Evolutionary conservation across 108 stramenopile species (phyloP), one percentile per base, ranked within the genome.

Genomic region (Licmophora abbreviata): DNA sequence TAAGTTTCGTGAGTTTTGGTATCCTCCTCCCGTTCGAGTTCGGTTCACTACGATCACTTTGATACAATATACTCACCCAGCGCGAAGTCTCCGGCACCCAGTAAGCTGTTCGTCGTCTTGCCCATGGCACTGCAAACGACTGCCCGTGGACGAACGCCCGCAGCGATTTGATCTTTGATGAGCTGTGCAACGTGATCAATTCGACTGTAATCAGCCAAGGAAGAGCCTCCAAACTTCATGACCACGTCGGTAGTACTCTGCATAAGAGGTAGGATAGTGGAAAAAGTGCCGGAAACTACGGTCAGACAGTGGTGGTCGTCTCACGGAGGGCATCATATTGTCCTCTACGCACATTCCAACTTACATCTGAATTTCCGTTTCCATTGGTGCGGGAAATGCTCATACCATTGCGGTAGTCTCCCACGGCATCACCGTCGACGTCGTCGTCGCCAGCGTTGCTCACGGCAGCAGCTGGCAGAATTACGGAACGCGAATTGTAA

Each of bases 41-140:
- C 34, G 12, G 11, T 11, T 12, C 34, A 35, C 12, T 28, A 12
- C 1, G 42, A 29, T 1, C 17, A 46, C 62, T 24, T 47, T n/a
- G 15, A 44, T 17, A 17, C 15, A n/a, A 8, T 44, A 21, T 21
- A 50, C 49, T 50, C 49, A 67, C 73, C 63, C 27, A 95, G 59
- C 0, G 97, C 97, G 54, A 90, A 87, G 48, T 95, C 88, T 14
- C 97, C 97, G 9, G 97, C 95, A 28, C 49, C 54, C 17, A 96
- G 59, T 14, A 98, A 54, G 15, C 82, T 66, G 55, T 96, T 96
- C 38, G 97, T 98, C 0, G 97, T 96, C 48, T 96, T 98, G 15
- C 97, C 97, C 97, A 98, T 98, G 58, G 97, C 97, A 15, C 81
- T 83, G 59, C 95, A 95, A 27, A 98, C 86, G 12, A 95, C 88